Conservation (phyloP, 108 stramenopile genomes). For the Skeletonema potamos region DNA sequence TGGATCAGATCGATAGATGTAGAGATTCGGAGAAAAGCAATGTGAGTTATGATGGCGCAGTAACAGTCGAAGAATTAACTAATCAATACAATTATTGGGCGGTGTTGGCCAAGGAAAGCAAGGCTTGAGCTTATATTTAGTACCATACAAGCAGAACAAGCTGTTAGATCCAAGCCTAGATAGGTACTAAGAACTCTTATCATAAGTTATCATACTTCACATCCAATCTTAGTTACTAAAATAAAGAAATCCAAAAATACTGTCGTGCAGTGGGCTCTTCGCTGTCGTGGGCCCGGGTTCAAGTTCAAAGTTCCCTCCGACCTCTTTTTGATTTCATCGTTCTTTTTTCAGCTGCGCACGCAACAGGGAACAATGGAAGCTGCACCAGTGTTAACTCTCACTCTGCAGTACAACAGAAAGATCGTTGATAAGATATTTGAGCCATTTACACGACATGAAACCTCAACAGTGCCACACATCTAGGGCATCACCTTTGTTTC, state of each 20-base stretch:
- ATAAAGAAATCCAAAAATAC: background rate
- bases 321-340: too few relatives aligned
- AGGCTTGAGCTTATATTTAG: too few relatives aligned
- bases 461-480: background rate
- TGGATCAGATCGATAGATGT: slow-evolving; percentile 61
- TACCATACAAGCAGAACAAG: too few relatives aligned
- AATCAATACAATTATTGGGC: slow-evolving; percentile 33
- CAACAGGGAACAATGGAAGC: too few relatives aligned
- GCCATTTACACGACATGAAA: background rate
- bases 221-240: too few relatives aligned
- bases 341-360: too few relatives aligned
- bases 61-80: slow-evolving; percentile 30
- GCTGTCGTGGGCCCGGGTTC: background rate
- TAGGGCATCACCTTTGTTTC: background rate
- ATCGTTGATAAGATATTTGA: background rate
- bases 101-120: background rate
- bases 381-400: too few relatives aligned
- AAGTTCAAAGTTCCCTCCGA: background rate
- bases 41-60: slow-evolving; percentile 28
- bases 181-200: too few relatives aligned
- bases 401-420: too few relatives aligned
- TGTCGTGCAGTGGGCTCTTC: background rate
- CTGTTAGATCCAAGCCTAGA: too few relatives aligned
- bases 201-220: too few relatives aligned
- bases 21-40: background rate